Conservation (phyloP, 805 yeast genomes). For the Zygoascus bituminiphila region DNA sequence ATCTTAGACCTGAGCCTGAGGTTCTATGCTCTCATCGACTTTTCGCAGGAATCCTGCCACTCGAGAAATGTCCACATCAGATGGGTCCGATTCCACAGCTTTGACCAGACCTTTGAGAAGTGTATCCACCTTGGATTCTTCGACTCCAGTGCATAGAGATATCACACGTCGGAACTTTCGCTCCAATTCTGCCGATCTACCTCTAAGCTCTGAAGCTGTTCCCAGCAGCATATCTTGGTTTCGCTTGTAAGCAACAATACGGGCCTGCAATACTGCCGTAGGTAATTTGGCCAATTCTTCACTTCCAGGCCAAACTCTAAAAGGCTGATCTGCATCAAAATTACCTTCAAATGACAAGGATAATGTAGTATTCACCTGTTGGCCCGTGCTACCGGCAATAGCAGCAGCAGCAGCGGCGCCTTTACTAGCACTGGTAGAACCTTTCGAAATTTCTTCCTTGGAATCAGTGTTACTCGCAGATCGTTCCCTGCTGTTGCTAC, state of each 20-base stretch:
- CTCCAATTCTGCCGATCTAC: conserved; percentile 51
- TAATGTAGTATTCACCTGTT: conserved; percentile 19
- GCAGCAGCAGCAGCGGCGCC: conserved; percentile 1
- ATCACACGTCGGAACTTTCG: conserved; percentile 81
- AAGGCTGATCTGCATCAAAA: conserved; percentile 90
- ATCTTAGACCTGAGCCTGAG: not conserved
- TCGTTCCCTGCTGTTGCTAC: conserved; percentile 5
- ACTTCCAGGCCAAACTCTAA: conserved; percentile 41
- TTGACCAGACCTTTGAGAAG: conserved; percentile 76
- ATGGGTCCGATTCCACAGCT: conserved; percentile 85
- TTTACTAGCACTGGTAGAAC: not conserved
- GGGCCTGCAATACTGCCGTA: conserved; percentile 54
- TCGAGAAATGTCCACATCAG: conserved; percentile 50
- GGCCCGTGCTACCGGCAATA: not conserved
- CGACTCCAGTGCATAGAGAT: conserved; percentile 83
- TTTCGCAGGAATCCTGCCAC: conserved; percentile 48
- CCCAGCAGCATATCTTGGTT: conserved; percentile 52
- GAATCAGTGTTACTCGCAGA: not conserved
- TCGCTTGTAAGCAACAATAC: conserved; percentile 70
- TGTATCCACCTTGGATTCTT: conserved; percentile 67
- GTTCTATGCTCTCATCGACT: conserved; percentile 30
- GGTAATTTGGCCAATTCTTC: conserved; percentile 33
- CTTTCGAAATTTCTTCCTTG: not conserved
- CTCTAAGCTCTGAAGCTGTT: conserved; percentile 45
- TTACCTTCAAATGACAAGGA: conserved; percentile 37